Evolutionary conservation across 2,329 filamentous ascomycete genomes (phyloP).

Genomic region (Penicillium sclerotiorum): DNA sequence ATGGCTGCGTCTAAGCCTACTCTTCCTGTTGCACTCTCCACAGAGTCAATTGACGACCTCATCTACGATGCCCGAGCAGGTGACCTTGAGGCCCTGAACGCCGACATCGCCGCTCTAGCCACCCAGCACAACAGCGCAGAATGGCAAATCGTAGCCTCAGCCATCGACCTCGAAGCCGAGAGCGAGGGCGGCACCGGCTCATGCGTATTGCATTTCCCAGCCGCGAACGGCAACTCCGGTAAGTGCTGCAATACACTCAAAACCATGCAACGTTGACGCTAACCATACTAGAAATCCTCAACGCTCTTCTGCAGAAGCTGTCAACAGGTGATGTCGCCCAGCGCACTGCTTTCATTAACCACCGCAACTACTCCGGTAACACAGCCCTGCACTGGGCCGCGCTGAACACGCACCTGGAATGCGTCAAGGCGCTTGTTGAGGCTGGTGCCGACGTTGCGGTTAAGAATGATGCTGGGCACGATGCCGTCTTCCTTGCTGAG

Average conservation of each 20-base stretch:
- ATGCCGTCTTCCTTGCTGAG: slow-evolving; percentile 74
- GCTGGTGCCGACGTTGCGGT: slow-evolving; percentile 75
- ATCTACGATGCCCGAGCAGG: slow-evolving; percentile 82
- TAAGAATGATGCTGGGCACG: slow-evolving; percentile 81
- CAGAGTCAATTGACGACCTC: slow-evolving; percentile 87
- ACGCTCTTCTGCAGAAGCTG: slow-evolving; percentile 49
- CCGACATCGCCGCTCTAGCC: slow-evolving; percentile 62
- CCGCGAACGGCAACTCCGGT: slow-evolving; percentile 86
- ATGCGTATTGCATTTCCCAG: slow-evolving; percentile 78
- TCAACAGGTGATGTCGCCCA: slow-evolving; percentile 20
- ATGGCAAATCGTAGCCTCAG: slow-evolving; percentile 68
- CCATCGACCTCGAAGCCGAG: slow-evolving; percentile 73
- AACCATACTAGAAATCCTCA: slow-evolving; percentile 52
- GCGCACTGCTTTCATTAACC: slow-evolving; percentile 41
- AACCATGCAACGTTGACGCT: slow-evolving; percentile 5
- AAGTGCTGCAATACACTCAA: slow-evolving; percentile 31
- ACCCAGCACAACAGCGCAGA: slow-evolving; percentile 62
- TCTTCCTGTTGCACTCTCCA: slow-evolving; percentile 54
- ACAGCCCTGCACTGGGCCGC: slow-evolving; percentile 94
- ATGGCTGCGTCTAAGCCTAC: slow-evolving; percentile 24
- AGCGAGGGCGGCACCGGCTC: slow-evolving; percentile 62
- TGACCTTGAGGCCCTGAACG: slow-evolving; percentile 69
- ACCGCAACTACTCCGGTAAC: slow-evolving; percentile 79
- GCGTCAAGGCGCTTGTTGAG: slow-evolving; percentile 75
- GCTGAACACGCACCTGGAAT: slow-evolving; percentile 80